Base-by-base conservation (phyloP, 2,329 filamentous ascomycete genomes). In the Penicillium sp. region DNA sequence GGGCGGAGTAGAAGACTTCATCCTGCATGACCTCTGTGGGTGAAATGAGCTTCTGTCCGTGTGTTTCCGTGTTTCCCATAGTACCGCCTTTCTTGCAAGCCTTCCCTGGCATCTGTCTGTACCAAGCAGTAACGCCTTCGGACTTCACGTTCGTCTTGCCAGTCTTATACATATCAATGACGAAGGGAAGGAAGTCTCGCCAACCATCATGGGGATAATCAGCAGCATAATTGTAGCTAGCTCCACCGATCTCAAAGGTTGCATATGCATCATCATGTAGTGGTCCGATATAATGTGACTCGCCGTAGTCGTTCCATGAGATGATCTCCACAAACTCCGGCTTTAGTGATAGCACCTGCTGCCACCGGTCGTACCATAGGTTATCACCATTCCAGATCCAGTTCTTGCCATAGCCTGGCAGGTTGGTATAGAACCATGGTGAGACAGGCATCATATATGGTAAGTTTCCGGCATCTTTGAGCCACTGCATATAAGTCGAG, bases 331-430 rank as follows among this genome's bases (percentile, higher is more conserved):
- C 49, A 14, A 47, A 43, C 2, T 45, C 40, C 9, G 52, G 43
- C 16, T 52, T 39, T 16, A 55, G 22, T 2, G 42, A 53, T 13
- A 39, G 13, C 10, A 81, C 77, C 55, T 85, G 76, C 48, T 77
- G 70, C 85, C 84, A 87, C 8, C 85, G 80, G 50, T 83, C 74
- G 57, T 77, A 79, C 84, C 85, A 88, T 11, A 87, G 69, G 52
- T 80, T 75, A 59, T 87, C 85, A n/a, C 83, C 82, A 21, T 78
- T 77, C 76, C 82, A 88, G 5, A 86, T 73, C 84, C 85, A 88
- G 64, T 86, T 84, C 71, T 87, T 87, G 40, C 73, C 68, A 61
- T 78, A 86, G 6, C 74, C 72, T 0, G 82, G 79, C 3, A 86
- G 71, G 54, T 84, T 81, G 46, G 85, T 85, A 67, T 71, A 82